Evolutionary conservation across 768 basidiomycete species (phyloP), one percentile per base, ranked within the genome.

Genomic region (Russula olivacea): DNA sequence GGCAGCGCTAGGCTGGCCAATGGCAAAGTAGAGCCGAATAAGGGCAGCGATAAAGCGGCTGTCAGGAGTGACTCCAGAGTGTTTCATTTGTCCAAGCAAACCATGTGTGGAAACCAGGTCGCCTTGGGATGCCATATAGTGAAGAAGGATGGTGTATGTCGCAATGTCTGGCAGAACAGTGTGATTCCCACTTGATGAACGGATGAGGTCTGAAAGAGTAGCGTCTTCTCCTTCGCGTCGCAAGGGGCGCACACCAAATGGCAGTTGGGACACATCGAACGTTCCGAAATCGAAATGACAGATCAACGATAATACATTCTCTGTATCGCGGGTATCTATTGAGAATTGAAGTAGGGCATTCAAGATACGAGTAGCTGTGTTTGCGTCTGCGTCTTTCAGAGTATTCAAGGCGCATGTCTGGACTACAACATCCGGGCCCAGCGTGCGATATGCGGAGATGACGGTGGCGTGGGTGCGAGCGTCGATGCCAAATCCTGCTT

Each of bases 331-430:
- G 34, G 75, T 71, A 69, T 86, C 85, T 45, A 92, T 70, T 50
- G 81, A 77, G 45, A 85, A 77, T 65, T 82, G 82, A 49, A 90
- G 77, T n/a, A 91, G 74, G 63, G 79, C 79, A 77, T 92, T 92
- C 71, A 91, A 70, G n/a, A 84, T 78, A 32, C 73, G 71, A n/a
- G 83, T 81, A 45, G 81, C 78, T 1, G 74, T 73, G 3, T 66
- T 72, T 15, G 67, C 68, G 63, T 76, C 74, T 62, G 85, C 71
- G 25, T 73, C 69, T 41, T 68, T 73, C 47, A 91, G 69, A 30
- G 75, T 75, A 36, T 77, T 74, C 62, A 88, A 68, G 1, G 83
- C 82, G 56, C 76, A 78, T 47, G 74, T 71, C 68, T 84, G 79
- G 28, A 91, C 81, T 60, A 80, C 73, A 10, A 69, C 67, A 69